Evolutionary conservation across 345 rosid genomes (phyloP).

Genomic region (Eucalyptus polybractea): DNA sequence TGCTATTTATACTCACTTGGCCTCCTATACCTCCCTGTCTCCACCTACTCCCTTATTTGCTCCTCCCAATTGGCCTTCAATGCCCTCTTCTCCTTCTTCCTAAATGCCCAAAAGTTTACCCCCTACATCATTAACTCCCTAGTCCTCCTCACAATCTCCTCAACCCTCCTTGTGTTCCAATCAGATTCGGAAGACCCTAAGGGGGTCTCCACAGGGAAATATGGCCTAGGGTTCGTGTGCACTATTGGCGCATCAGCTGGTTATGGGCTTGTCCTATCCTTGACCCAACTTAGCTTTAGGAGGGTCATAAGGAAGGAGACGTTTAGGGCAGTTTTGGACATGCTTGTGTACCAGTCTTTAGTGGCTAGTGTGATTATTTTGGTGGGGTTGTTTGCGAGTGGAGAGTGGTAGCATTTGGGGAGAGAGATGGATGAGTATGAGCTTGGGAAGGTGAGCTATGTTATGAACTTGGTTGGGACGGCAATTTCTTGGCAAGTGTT

Average conservation of each 20-base stretch:
- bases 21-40: constrained; percentile 23
- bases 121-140: constrained; percentile 23
- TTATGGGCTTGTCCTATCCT: constrained; percentile 6
- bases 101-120: constrained; percentile 25
- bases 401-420: constrained; percentile 14
- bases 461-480: constrained; percentile 17
- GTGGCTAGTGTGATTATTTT: not conserved
- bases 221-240: constrained; percentile 23
- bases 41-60: constrained; percentile 22
- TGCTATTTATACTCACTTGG: constrained; percentile 22
- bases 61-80: constrained; percentile 32
- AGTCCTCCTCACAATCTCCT: constrained; percentile 28
- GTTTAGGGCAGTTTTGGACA: constrained; percentile 6
- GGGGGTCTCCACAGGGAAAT: not conserved
- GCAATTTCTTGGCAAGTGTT: constrained; percentile 22
- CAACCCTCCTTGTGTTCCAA: constrained; percentile 20
- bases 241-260: constrained; percentile 14
- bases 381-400: constrained; percentile 27
- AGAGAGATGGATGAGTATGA: constrained; percentile 17
- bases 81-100: constrained; percentile 26
- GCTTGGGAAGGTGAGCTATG: constrained; percentile 15
- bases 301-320: constrained; percentile 10
- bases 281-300: constrained; percentile 8
- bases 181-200: not conserved
- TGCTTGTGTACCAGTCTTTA: constrained; percentile 10